A percentile compares a stretch with the other conserved stretches of the same genome.
These are phyloP conservation scores for Metschnikowia picachoensis DNA, from an alignment of 805 yeast genomes.

Conservation along the genomic window DNA sequence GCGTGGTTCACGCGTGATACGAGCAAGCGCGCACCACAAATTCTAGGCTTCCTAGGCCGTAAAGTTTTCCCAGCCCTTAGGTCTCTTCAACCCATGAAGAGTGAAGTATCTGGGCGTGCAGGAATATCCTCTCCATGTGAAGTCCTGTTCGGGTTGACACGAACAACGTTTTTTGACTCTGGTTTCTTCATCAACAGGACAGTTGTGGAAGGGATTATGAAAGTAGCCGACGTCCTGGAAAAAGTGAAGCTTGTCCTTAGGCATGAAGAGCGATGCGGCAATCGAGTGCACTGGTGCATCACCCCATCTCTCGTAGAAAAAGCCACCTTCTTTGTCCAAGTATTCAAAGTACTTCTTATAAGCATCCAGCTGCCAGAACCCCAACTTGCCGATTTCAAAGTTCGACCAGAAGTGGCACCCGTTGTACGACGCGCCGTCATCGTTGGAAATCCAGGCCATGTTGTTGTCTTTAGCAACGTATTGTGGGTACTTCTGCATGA, in stretches of 20 bases:
- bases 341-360: constrained; percentile 67
- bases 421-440: constrained; percentile 66
- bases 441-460: constrained; percentile 66
- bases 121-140: constrained; percentile 72
- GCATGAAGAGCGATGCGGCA: constrained; percentile 76
- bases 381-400: constrained; percentile 74
- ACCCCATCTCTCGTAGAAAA: constrained; percentile 92
- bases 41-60: constrained; percentile 1
- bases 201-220: constrained; percentile 77
- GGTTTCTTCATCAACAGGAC: constrained; percentile 66
- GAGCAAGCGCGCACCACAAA: too few relatives aligned
- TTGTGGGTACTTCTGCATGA: constrained; percentile 57
- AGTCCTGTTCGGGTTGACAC: constrained; percentile 69
- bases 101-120: constrained; percentile 65
- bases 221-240: constrained; percentile 83
- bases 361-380: constrained; percentile 71
- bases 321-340: constrained; percentile 83
- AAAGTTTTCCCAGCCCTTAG: constrained; percentile 66
- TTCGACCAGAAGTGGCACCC: constrained; percentile 91
- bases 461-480: constrained; percentile 59
- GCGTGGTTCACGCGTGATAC: too few relatives aligned
- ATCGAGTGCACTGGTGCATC: constrained; percentile 91
- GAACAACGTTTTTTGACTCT: constrained; percentile 62
- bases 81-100: constrained; percentile 53
- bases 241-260: constrained; percentile 65